Percentiles rank a stretch among this genome's conserved stretches.
phyloP scores from a whole-genome alignment of 768 basidiomycete genomes.

The Infundibulicybe gibba region DNA sequence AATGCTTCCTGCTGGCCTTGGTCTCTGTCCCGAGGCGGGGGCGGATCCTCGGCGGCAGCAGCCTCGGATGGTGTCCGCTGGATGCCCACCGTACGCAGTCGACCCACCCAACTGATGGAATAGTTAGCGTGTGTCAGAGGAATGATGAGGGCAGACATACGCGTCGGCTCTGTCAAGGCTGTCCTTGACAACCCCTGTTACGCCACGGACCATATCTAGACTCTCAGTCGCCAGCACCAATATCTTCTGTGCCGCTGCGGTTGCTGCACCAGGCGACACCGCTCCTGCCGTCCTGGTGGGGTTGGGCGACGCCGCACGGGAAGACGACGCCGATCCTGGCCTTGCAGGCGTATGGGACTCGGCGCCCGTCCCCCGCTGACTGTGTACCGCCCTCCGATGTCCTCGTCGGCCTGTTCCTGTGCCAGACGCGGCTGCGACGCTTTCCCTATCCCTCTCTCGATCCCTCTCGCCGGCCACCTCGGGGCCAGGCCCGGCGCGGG shows the following conservation, averaged over 20 bases:
- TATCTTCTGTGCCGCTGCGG: conserved; percentile 76
- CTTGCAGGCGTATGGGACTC: too few relatives aligned
- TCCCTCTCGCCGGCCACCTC: conserved; percentile 2
- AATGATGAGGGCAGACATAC: conserved; percentile 37
- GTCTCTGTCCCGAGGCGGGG: too few relatives aligned
- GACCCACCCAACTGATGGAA: conserved; percentile 71
- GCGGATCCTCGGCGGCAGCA: too few relatives aligned
- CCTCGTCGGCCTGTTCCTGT: conserved; percentile 26
- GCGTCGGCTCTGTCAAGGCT: conserved; percentile 85
- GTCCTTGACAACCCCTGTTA: conserved; percentile 85
- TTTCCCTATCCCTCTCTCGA: conserved; percentile 19
- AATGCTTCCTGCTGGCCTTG: conserved; percentile 1
- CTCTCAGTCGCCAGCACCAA: conserved; percentile 87
- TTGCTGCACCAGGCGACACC: conserved; percentile 47
- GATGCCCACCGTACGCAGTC: conserved; percentile 73
- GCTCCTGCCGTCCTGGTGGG: too few relatives aligned
- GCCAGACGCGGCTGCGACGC: conserved; percentile 27
- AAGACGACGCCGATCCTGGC: conserved; percentile 17
- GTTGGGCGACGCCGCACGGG: too few relatives aligned
- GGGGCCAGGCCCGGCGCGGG: conserved; percentile 26
- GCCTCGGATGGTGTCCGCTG: conserved; percentile 13
- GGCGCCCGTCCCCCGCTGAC: too few relatives aligned
- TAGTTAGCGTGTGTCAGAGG: conserved; percentile 1
- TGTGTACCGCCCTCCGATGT: conserved; percentile 32
- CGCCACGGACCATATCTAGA: conserved; percentile 87